These are phyloP conservation scores for Macrolepiota dolichaula DNA, from an alignment of 768 basidiomycete genomes.

Conservation along the genomic window DNA sequence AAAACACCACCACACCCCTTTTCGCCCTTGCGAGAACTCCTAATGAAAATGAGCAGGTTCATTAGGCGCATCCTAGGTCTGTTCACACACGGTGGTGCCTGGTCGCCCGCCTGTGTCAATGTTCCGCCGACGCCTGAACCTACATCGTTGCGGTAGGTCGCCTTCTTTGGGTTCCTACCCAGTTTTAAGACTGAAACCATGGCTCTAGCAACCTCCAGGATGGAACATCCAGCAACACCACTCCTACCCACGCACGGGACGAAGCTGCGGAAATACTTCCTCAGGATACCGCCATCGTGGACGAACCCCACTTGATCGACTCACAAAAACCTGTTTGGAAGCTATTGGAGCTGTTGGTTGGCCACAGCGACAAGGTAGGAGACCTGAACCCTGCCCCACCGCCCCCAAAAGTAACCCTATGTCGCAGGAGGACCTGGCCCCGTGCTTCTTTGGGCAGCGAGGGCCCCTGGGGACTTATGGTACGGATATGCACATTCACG, in stretches of 20 bases:
- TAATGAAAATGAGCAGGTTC: background rate
- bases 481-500: background rate
- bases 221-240: background rate
- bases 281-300: background rate
- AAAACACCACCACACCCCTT: background rate
- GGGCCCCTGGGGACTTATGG: no score
- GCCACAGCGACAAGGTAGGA: background rate
- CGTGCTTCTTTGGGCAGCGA: no score
- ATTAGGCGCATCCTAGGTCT: background rate
- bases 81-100: background rate
- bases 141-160: background rate
- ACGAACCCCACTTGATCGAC: background rate
- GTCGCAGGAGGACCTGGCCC: background rate
- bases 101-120: background rate
- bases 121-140: background rate
- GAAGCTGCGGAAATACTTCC: background rate
- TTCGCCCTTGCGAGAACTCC: background rate
- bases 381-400: background rate
- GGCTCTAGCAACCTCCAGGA: background rate
- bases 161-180: background rate
- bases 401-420: background rate
- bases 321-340: background rate
- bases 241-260: background rate
- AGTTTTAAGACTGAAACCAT: background rate
- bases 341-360: background rate